Conservation (phyloP, 331 rosid species). For the Quercus phellos region DNA sequence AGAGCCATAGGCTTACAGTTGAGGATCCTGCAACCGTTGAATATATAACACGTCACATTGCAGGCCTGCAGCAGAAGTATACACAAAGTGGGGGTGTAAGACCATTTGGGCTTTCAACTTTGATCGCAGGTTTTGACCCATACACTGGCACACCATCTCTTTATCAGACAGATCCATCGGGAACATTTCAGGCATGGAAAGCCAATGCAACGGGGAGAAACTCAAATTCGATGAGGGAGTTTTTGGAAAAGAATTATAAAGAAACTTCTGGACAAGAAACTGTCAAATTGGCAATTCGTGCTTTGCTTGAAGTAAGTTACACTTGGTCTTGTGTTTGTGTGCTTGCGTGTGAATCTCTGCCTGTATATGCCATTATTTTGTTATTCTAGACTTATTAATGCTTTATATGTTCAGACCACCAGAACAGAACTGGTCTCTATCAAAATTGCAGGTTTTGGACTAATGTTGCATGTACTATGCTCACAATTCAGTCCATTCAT, state of each 20-base stretch:
- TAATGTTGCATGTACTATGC: neutral
- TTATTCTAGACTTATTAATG: neutral
- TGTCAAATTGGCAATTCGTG: slow-evolving; percentile 51
- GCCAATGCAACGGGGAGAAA: slow-evolving; percentile 58
- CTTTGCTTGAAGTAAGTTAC: slow-evolving; percentile 45
- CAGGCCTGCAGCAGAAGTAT: slow-evolving; percentile 58
- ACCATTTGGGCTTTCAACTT: slow-evolving; percentile 56
- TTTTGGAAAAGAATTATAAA: slow-evolving; percentile 51
- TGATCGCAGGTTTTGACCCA: slow-evolving; percentile 51
- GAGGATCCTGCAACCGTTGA: slow-evolving; percentile 59
- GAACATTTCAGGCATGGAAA: slow-evolving; percentile 59
- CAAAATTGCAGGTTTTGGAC: neutral
- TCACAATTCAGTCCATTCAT: neutral
- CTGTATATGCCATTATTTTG: neutral
- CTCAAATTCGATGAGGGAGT: slow-evolving; percentile 52
- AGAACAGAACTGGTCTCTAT: neutral
- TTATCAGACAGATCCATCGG: slow-evolving; percentile 55
- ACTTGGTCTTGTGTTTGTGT: neutral
- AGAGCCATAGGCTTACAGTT: slow-evolving; percentile 56
- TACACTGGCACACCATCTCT: slow-evolving; percentile 36
- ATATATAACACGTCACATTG: slow-evolving; percentile 52
- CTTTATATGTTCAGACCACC: neutral
- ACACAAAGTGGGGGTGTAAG: slow-evolving; percentile 62
- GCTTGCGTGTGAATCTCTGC: neutral
- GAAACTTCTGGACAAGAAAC: slow-evolving; percentile 56